These are phyloP conservation scores for Blumeria graminis DNA, from an alignment of 2,329 filamentous ascomycete genomes.

Conservation along the genomic window DNA sequence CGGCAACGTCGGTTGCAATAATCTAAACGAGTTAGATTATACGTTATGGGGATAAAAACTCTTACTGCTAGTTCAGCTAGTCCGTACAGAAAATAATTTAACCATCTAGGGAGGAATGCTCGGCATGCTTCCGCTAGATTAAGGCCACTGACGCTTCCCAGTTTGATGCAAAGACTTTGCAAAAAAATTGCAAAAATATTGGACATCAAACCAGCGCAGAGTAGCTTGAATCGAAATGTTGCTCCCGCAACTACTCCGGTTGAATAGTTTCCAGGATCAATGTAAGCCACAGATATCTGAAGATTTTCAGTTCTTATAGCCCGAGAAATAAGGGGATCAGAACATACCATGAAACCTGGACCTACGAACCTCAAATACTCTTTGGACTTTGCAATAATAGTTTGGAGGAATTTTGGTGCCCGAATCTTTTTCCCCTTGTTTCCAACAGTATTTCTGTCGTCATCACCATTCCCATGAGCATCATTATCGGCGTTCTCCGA, in stretches of 20 bases:
- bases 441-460: too few species aligned
- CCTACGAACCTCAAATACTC: slow-evolving; percentile 26
- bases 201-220: slow-evolving; percentile 31
- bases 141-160: slow-evolving; percentile 28
- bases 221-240: slow-evolving; percentile 25
- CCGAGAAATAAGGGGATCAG: neutral
- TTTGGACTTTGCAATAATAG: neutral
- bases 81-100: slow-evolving; percentile 27
- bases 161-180: slow-evolving; percentile 30
- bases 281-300: slow-evolving; percentile 17
- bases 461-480: too few species aligned
- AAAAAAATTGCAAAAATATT: slow-evolving; percentile 34
- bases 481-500: neutral
- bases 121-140: slow-evolving; percentile 27
- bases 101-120: slow-evolving; percentile 24
- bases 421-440: too few species aligned
- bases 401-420: too few species aligned
- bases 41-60: neutral
- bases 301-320: neutral
- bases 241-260: slow-evolving; percentile 32
- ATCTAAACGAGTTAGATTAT: slow-evolving; percentile 15
- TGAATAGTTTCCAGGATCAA: slow-evolving; percentile 27
- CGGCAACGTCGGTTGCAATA: slow-evolving; percentile 33
- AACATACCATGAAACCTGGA: slow-evolving; percentile 19
- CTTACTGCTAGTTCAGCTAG: slow-evolving; percentile 25